Base-by-base conservation (phyloP, 345 rosid genomes). In the Microthlaspi erraticum region DNA sequence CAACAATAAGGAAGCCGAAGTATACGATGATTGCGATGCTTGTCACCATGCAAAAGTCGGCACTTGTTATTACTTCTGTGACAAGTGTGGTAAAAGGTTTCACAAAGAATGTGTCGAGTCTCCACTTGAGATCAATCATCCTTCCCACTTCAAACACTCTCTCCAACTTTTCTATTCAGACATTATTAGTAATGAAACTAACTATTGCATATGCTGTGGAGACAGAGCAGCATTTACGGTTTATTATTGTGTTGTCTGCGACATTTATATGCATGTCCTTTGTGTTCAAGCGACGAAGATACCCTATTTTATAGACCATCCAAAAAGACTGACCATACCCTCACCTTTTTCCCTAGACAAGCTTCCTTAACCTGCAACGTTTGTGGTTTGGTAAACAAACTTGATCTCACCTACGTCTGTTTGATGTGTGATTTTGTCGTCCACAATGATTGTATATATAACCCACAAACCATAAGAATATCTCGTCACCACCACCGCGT, bases 31-130 rank as follows among this genome's bases (percentile, higher is more conserved):
- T n/a, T 38, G 33, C 34, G 0, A 1, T 10, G 2, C 0, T 18
- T 19, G 46, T 2, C 0, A n/a, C n/a, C 0, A 0, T 3, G 1
- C 33, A 6, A 1, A 6, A 41, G 8, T 2, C 39, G 4, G 48
- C 7, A 1, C 14, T 12, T 7, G 7, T 13, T 32, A 54, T 54
- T 60, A 60, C 29, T 43, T n/a, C 1, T 60, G 66, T 26, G 38
- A 5, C 45, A 0, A 1, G 8, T 32, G 55, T 64, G 56, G 18
- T 18, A 0, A 12, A 5, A 60, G n/a, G 37, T 48, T 3, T 2
- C 68, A 64, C 44, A 64, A 48, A 49, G 45, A 64, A 34, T 64
- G 69, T 5, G 69, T 46, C 4, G 69, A 64, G 45, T 64, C 3
- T 12, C 57, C 69, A 33, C 33, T 64, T 19, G 33, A 36, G 45